A percentile compares a stretch with the other conserved stretches of the same genome.
Evolutionary conservation across 2,329 filamentous ascomycete genomes (phyloP).

Genomic region (Dothideomycetidae sp.): DNA sequence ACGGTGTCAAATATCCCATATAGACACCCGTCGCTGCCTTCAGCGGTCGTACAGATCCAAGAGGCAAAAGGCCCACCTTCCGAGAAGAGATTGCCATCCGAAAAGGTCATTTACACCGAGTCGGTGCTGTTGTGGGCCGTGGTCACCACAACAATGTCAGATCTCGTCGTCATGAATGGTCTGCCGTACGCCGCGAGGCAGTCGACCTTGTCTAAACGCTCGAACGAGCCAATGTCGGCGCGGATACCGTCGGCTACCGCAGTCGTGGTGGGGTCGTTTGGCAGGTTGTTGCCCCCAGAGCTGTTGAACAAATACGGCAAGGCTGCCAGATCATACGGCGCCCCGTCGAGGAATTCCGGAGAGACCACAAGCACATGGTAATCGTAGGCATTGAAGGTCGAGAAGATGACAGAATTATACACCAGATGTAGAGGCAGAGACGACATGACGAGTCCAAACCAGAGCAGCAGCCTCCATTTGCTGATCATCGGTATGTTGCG

Average conservation of each 20-base stretch:
- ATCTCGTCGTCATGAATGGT: neutral
- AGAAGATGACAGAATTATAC: conserved; percentile 22
- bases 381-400: conserved; percentile 14
- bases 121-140: neutral
- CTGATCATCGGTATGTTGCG: conserved; percentile 24
- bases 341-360: conserved; percentile 7
- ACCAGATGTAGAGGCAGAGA: conserved; percentile 27
- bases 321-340: neutral
- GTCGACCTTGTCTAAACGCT: conserved; percentile 7
- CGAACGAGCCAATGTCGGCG: neutral
- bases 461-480: conserved; percentile 14
- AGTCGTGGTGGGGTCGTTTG: neutral
- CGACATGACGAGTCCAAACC: conserved; percentile 18
- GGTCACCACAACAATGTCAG: neutral
- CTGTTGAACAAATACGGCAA: too few species aligned
- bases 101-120: too few species aligned
- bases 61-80: too few species aligned
- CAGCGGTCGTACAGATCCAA: too few species aligned
- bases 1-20: too few species aligned
- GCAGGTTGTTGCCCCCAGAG: too few species aligned
- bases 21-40: too few species aligned
- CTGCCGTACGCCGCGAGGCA: conserved; percentile 5
- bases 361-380: conserved; percentile 13
- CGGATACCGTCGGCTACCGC: neutral
- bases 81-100: too few species aligned